Evolutionary conservation across 306 rosid species (phyloP), one percentile per base, ranked within the genome.

Genomic region (Abrus precatorius): DNA sequence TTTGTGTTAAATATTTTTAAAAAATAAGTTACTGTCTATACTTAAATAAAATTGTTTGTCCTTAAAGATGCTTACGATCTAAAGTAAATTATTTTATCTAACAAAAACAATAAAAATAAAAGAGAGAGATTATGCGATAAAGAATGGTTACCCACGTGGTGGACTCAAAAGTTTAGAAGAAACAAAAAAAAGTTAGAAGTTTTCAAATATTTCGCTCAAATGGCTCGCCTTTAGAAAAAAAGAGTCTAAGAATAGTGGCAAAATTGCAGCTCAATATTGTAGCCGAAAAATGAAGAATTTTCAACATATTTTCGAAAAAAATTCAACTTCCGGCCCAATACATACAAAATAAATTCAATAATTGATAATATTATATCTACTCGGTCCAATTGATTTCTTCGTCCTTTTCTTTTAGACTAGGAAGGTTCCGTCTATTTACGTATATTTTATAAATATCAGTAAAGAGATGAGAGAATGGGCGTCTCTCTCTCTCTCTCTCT

Each of bases 181-280:
- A 52, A 50, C 33, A 65, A 38, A 65, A 41, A 13, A n/a, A 9
- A 4, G 3, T 4, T 1, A 12, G 6, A 53, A 1, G 38, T 9
- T 36, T 38, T 54, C 64, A 72, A 72, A 72, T 38, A 72, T 36
- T 53, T 72, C 64, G 77, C 38, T 53, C 14, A 2, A 7, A n/a
- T 32, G 8, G 7, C 1, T 30, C 1, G 13, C 7, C 0, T 7
- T 70, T 20, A 44, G n/a, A 64, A 41, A 66, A 66, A 66, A 66
- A 41, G 34, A 13, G 13, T 33, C 9, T 10, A 52, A 33, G 76
- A 52, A 50, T 48, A 38, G 48, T 33, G 8, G 9, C 4, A 20
- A 27, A 43, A 41, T 2, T 41, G 1, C 32, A 27, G 11, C n/a
- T 8, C 7, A 40, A 33, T n/a, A 64, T 65, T 14, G 14, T 28